A percentile compares a stretch with the other conserved stretches of the same genome.
phyloP scores from a whole-genome alignment of 2,329 filamentous ascomycete genomes.

The Aspergillus ustus region DNA sequence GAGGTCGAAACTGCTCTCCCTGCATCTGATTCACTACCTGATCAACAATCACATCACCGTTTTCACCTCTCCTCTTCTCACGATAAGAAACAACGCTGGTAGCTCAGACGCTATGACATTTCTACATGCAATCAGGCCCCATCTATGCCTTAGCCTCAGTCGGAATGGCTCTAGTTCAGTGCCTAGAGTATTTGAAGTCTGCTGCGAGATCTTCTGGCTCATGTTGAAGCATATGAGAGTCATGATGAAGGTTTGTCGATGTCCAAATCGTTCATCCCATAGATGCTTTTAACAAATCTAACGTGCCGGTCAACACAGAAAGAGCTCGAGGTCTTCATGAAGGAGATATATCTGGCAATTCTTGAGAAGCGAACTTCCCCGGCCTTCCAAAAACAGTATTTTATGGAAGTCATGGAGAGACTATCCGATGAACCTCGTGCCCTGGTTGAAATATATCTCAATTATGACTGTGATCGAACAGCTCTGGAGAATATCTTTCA shows the following conservation, averaged over 20 bases:
- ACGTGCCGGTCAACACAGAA: constrained; percentile 59
- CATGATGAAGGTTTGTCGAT: constrained; percentile 75
- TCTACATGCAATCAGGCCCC: constrained; percentile 93
- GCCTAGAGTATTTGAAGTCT: constrained; percentile 89
- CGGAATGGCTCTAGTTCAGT: constrained; percentile 94
- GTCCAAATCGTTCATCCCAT: background rate
- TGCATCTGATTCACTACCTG: constrained; percentile 93
- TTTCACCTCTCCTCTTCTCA: constrained; percentile 89
- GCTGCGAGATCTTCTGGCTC: constrained; percentile 96
- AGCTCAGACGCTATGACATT: constrained; percentile 84
- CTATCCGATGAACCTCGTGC: constrained; percentile 85
- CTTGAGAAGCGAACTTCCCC: constrained; percentile 86
- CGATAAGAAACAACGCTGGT: constrained; percentile 87
- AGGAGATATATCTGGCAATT: constrained; percentile 94
- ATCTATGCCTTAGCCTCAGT: constrained; percentile 91
- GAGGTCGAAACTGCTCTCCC: constrained; percentile 92
- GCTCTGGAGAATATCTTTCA: constrained; percentile 97
- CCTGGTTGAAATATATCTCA: constrained; percentile 92
- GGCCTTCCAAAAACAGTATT: constrained; percentile 87
- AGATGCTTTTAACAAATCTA: constrained; percentile 14
- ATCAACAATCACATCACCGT: constrained; percentile 91
- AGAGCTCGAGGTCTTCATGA: constrained; percentile 96
- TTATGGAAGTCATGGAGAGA: constrained; percentile 82
- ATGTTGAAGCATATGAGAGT: constrained; percentile 94
- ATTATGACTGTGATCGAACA: constrained; percentile 95